These are phyloP conservation scores for Exophiala sp. DNA, from an alignment of 2,329 filamentous ascomycete species.

Conservation along the genomic window DNA sequence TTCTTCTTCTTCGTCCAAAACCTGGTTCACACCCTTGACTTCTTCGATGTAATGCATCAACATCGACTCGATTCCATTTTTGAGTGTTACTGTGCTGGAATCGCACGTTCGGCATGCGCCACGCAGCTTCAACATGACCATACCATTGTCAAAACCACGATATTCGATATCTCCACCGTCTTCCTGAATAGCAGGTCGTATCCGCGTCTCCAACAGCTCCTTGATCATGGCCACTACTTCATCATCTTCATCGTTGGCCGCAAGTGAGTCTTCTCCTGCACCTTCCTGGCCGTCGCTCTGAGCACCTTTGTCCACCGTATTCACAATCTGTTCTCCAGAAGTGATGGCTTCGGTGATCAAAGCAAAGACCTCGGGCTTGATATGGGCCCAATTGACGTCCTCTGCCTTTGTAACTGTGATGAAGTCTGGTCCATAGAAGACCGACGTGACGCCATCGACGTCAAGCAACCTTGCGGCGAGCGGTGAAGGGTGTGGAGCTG, in stretches of 20 bases:
- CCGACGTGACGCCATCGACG: conserved; percentile 87
- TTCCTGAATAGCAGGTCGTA: conserved; percentile 92
- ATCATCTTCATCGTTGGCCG: conserved; percentile 83
- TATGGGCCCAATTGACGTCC: conserved; percentile 87
- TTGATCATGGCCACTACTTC: conserved; percentile 99
- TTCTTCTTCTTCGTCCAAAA: conserved; percentile 88
- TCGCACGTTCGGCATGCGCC: conserved; percentile 95
- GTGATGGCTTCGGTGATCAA: conserved; percentile 92
- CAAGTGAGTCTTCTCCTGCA: conserved; percentile 64
- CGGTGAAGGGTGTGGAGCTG: conserved; percentile 84
- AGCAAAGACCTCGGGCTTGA: conserved; percentile 92
- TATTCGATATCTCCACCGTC: conserved; percentile 98
- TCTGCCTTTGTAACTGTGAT: conserved; percentile 92
- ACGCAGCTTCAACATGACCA: conserved; percentile 80
- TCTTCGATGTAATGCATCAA: conserved; percentile 97
- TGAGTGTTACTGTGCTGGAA: conserved; percentile 91
- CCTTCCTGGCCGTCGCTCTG: conserved; percentile 49
- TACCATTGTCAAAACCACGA: conserved; percentile 79
- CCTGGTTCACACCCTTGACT: conserved; percentile 86
- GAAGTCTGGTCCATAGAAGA: conserved; percentile 93
- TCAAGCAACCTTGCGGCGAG: conserved; percentile 87
- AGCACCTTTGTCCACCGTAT: conserved; percentile 59
- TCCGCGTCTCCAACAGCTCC: conserved; percentile 90
- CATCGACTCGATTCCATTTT: conserved; percentile 98
- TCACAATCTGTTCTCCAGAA: conserved; percentile 76